Base-by-base conservation (phyloP, 352 stramenopile genomes). In the Aphanomyces stellatus region DNA sequence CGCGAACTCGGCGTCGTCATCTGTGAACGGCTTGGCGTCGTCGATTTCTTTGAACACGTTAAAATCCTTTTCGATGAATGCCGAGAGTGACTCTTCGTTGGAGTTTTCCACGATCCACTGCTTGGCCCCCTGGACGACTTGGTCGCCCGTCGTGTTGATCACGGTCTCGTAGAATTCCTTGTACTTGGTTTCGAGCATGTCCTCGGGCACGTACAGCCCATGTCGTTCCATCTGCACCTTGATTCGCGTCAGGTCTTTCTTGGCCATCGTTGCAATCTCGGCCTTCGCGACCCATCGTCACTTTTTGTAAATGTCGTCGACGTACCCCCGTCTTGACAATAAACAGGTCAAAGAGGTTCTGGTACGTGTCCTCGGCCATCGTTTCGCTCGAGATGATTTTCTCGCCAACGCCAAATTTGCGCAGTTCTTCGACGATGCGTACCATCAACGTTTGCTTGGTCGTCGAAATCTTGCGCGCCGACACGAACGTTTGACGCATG, bases 401-500 rank as follows among this genome's bases (percentile, higher is more conserved):
- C 17, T 34, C 27, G 24, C 78, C 65, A 19, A 87, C 69, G 3
- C 78, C 81, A 67, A 92, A 90, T 53, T 90, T 90, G 13, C 51
- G 25, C n/a, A n/a, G n/a, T 53, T 92, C 82, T 0, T 62, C 60
- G 4, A 73, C 69, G 51, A 92, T 77, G 2, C 64, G 61, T 2
- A 62, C 40, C 1, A 74, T 55, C 17, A 77, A 72, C 3, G 70
- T n/a, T 62, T 87, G 75, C 22, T 77, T 61, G 35, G 85, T 72
- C 48, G 89, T 78, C 1, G 76, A 87, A 53, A 92, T 90, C 31
- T 69, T 70, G 51, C 89, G 90, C 37, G 89, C 84, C 41, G 88
- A 81, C 22, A 92, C 51, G 55, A 90, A 91, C 11, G 75, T 74
- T 57, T 57, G 49, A 17, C 37, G 13, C 13, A 19, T 19, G 13